phyloP scores from a whole-genome alignment of 2,329 filamentous ascomycete genomes.

The Beauveria varroae region DNA sequence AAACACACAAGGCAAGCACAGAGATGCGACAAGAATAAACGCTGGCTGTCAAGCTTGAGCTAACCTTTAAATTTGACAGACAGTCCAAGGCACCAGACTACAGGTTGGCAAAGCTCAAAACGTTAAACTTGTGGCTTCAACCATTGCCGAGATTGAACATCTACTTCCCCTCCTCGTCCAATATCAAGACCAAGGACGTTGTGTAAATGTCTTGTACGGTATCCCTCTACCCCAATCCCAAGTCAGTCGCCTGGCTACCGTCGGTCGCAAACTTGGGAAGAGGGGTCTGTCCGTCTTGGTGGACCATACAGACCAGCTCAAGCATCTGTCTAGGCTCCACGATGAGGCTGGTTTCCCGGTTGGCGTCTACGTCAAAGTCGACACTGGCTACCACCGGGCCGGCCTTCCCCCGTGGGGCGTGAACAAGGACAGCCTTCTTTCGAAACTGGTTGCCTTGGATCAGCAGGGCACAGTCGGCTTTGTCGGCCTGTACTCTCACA shows the following conservation, averaged over 20 bases:
- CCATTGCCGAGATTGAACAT: conserved; percentile 50
- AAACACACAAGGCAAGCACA: conserved; percentile 52
- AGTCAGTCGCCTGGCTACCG: conserved; percentile 37
- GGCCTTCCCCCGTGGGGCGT: conserved; percentile 41
- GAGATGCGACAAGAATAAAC: neutral
- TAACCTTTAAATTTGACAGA: conserved; percentile 28
- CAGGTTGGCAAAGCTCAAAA: conserved; percentile 40
- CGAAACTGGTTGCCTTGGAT: conserved; percentile 23
- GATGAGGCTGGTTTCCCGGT: conserved; percentile 22
- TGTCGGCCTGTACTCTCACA: conserved; percentile 25
- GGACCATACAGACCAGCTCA: conserved; percentile 46
- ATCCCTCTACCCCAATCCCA: conserved; percentile 50
- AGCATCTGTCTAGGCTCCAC: conserved; percentile 21
- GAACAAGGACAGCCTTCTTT: conserved; percentile 30
- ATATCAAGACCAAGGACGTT: conserved; percentile 17
- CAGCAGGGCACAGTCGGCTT: conserved; percentile 9
- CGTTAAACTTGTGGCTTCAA: conserved; percentile 51
- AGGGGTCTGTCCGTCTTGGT: conserved; percentile 46
- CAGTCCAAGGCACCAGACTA: conserved; percentile 43
- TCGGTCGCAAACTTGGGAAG: conserved; percentile 38
- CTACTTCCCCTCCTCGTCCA: conserved; percentile 42
- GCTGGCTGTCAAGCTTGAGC: rapidly evolving
- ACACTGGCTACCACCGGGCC: conserved; percentile 57
- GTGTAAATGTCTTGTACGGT: conserved; percentile 46
- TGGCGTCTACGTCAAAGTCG: conserved; percentile 51